A percentile compares a stretch with the other conserved stretches of the same genome.
Conservation (phyloP, 1,284 basidiomycete genomes). For the Agaricales sp. region DNA sequence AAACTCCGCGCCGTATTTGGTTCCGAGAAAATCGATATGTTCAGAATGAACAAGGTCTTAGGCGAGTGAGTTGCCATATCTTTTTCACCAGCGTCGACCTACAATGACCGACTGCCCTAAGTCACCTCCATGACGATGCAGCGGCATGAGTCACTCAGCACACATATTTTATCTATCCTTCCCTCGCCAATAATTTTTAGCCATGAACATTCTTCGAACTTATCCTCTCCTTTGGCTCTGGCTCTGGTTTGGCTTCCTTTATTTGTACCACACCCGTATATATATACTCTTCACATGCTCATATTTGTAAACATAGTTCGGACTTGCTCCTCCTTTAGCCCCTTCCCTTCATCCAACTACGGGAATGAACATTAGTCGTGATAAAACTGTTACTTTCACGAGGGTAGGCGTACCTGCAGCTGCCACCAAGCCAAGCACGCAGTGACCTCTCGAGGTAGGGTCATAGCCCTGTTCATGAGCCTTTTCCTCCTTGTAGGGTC, state of each 20-base stretch:
- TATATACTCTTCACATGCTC: not conserved
- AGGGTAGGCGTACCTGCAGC: not conserved
- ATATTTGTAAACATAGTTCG: not conserved
- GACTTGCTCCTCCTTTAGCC: not conserved
- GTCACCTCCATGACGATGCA: not conserved
- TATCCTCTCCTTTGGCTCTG: too few species aligned
- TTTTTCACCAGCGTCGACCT: not conserved
- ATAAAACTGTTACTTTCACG: too few species aligned
- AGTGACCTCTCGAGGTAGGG: not conserved
- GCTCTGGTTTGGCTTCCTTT: not conserved
- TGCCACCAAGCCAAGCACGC: conserved; percentile 1
- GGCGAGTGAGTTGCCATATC: conserved; percentile 46
- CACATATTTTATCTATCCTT: too few species aligned
- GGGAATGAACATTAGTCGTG: too few species aligned
- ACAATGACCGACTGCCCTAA: not conserved
- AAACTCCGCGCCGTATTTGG: conserved; percentile 61
- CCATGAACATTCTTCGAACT: too few species aligned
- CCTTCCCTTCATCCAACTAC: too few species aligned
- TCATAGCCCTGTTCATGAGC: not conserved
- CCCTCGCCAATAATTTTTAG: too few species aligned
- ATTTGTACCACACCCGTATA: not conserved
- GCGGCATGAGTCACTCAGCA: not conserved
- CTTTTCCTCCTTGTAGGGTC: not conserved
- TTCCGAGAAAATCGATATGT: conserved; percentile 76
- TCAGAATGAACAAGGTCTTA: conserved; percentile 77